Evolutionary conservation across 495 filamentous ascomycete species (phyloP).

Genomic region (Baudoinia panamericana): DNA sequence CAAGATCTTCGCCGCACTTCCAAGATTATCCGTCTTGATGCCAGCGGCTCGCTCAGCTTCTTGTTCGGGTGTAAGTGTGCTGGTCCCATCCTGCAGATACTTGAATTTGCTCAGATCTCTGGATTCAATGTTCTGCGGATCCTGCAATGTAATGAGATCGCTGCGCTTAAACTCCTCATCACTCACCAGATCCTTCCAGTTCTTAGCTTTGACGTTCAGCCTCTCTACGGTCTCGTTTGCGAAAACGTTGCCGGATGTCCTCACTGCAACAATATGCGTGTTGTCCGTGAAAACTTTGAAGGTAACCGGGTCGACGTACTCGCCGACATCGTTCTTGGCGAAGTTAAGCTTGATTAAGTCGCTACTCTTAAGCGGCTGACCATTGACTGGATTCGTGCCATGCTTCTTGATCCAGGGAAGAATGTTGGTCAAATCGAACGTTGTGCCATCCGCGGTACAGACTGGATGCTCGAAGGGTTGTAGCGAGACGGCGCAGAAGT

Average conservation of each 20-base stretch:
- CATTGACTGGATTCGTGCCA: conserved; percentile 75
- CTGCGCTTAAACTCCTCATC: conserved; percentile 78
- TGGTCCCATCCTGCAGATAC: conserved; percentile 71
- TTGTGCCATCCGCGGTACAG: conserved; percentile 30
- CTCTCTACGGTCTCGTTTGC: conserved; percentile 89
- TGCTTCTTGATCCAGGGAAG: conserved; percentile 84
- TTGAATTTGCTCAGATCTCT: conserved; percentile 83
- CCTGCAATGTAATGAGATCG: conserved; percentile 93
- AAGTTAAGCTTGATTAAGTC: conserved; percentile 88
- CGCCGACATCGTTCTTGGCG: conserved; percentile 81
- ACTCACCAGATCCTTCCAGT: conserved; percentile 84
- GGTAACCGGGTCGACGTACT: conserved; percentile 90
- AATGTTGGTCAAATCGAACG: conserved; percentile 34
- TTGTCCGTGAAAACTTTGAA: conserved; percentile 97
- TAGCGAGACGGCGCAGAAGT: conserved; percentile 91
- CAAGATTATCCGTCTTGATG: conserved; percentile 65
- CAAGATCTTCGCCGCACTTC: conserved; percentile 73
- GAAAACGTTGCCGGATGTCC: conserved; percentile 87
- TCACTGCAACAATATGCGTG: conserved; percentile 84
- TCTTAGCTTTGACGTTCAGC: conserved; percentile 93
- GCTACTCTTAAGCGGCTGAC: conserved; percentile 57
- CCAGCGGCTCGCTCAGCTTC: conserved; percentile 44
- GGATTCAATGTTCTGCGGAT: conserved; percentile 79
- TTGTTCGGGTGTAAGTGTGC: conserved; percentile 50
- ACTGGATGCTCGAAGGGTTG: conserved; percentile 52